These are phyloP conservation scores for Neofusicoccum sp. DNA, from an alignment of 2,329 filamentous ascomycete species.

Conservation along the genomic window DNA sequence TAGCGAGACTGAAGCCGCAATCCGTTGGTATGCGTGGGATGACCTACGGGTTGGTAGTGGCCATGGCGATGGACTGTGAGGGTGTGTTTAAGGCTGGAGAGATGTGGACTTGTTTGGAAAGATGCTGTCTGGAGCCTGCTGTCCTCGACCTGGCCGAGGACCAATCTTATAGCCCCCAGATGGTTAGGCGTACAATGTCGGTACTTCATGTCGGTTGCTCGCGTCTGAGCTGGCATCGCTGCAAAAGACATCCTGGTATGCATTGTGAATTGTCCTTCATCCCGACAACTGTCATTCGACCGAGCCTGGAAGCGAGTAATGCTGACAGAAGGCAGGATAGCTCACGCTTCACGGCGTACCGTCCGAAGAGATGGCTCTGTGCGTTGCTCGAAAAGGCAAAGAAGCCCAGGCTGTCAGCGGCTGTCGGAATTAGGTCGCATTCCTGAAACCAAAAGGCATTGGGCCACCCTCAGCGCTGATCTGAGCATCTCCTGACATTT, in stretches of 20 bases:
- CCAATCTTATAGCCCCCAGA: background rate
- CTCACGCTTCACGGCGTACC: background rate
- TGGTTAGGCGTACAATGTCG: background rate
- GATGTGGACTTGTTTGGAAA: background rate
- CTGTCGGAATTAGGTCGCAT: constrained; percentile 2
- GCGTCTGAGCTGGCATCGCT: constrained; percentile 7
- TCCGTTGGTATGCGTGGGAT: background rate
- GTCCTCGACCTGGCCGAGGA: background rate
- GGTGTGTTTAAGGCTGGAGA: background rate
- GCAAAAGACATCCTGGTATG: constrained; percentile 12
- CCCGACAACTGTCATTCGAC: constrained; percentile 7
- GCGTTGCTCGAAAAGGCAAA: background rate
- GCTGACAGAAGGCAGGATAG: constrained; percentile 5
- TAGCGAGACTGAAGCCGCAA: background rate
- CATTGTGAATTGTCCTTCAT: background rate
- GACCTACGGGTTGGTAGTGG: constrained; percentile 2
- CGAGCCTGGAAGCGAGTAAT: background rate
- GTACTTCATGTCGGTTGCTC: background rate
- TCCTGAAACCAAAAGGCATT: constrained; percentile 7
- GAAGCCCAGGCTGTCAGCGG: background rate
- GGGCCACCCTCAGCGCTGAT: background rate
- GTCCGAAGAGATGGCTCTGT: background rate
- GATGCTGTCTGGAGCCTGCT: constrained; percentile 8
- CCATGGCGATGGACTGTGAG: constrained; percentile 3
- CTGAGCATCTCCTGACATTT: constrained; percentile 16